Evolutionary conservation across 225 moss, liverwort and hornwort genomes (phyloP).

Genomic region (Climacium dendroides): DNA sequence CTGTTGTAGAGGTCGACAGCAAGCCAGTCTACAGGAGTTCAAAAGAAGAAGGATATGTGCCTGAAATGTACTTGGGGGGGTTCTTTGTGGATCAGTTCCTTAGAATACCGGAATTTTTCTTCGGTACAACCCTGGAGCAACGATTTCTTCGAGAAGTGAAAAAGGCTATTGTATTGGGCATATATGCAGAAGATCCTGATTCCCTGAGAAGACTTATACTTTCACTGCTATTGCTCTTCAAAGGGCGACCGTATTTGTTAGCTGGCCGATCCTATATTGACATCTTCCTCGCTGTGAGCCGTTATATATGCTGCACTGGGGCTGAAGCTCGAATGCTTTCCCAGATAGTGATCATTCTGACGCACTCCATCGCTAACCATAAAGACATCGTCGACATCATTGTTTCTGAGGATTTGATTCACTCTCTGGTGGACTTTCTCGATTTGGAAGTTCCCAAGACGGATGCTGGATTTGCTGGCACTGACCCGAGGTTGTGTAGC

Average conservation of each 20-base stretch:
- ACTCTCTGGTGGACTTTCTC: constrained; percentile 53
- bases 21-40: constrained; percentile 49
- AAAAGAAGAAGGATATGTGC: constrained; percentile 61
- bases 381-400: constrained; percentile 90
- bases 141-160: constrained; percentile 84
- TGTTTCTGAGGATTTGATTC: constrained; percentile 72
- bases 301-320: constrained; percentile 42
- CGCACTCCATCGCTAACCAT: constrained; percentile 69
- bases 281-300: constrained; percentile 76
- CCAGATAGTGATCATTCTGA: constrained; percentile 61
- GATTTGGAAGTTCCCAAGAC: constrained; percentile 56
- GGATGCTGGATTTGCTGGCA: constrained; percentile 74
- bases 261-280: constrained; percentile 78
- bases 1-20: constrained; percentile 23
- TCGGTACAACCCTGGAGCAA: constrained; percentile 61
- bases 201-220: constrained; percentile 67
- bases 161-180: constrained; percentile 72
- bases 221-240: constrained; percentile 68
- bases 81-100: constrained; percentile 94
- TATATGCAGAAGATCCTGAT: constrained; percentile 44
- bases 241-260: constrained; percentile 65
- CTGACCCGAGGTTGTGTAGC: constrained; percentile 82
- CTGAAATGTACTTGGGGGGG: constrained; percentile 75
- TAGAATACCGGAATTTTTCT: constrained; percentile 54
- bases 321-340: constrained; percentile 65